Evolutionary conservation across 148 eudicot species (phyloP).

Genomic region (Silene latifolia): DNA sequence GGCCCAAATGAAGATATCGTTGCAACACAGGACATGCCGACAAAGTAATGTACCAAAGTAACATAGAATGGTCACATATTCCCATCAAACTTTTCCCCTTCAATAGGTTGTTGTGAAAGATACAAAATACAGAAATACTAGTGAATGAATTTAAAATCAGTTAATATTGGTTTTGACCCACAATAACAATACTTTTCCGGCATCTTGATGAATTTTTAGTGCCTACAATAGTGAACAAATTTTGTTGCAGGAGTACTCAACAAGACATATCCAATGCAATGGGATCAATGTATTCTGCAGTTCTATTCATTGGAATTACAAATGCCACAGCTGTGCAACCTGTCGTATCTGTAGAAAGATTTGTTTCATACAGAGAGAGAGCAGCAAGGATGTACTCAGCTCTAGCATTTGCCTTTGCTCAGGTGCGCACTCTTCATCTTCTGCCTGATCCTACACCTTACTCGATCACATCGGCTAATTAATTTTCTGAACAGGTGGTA

Average conservation of each 20-base stretch:
- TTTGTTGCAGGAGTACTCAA: conserved; percentile 52
- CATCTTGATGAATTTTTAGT: background rate
- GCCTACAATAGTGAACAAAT: conserved; percentile 3
- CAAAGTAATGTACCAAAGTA: background rate
- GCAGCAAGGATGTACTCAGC: conserved; percentile 97
- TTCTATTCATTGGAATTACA: conserved; percentile 83
- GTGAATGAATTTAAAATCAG: background rate
- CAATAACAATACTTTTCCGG: background rate
- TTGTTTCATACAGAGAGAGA: conserved; percentile 79
- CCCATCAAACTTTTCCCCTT: background rate
- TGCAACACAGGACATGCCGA: background rate
- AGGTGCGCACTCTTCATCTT: conserved; percentile 35
- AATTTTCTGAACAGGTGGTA: conserved; percentile 45
- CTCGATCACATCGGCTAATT: background rate
- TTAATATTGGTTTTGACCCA: background rate
- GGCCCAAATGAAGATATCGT: background rate
- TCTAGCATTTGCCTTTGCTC: conserved; percentile 79
- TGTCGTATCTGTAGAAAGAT: conserved; percentile 72
- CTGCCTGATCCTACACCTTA: background rate
- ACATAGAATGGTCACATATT: background rate
- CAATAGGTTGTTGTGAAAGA: background rate
- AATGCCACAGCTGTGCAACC: conserved; percentile 87
- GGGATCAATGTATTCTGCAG: conserved; percentile 97
- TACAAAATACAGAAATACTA: no score
- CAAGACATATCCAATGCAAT: conserved; percentile 88